Evolutionary conservation across 2,329 filamentous ascomycete genomes (phyloP), one percentile per base, ranked within the genome.

Genomic region (Dendrostoma leiphaemia): DNA sequence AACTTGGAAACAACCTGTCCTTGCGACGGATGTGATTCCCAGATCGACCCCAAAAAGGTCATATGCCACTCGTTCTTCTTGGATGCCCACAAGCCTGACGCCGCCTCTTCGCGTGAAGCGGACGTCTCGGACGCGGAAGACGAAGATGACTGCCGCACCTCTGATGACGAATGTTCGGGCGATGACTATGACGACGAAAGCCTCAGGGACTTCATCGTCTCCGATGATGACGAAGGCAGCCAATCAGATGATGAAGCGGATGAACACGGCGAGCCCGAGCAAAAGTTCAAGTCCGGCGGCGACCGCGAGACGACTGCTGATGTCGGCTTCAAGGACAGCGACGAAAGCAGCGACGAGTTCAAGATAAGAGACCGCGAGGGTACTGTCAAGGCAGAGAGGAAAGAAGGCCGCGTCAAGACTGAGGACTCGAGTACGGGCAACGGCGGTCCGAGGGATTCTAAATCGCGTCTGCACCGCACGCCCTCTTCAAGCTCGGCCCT

Each of bases 61-160:
- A 12, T 56, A 2, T 56, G 54, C 21, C 41, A 53, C 28, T 35
- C 28, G 10, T 49, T 49, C 6, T 38, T 56, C 23, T 12, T 28
- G 13, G 50, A 56, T 4, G 49, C 49, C n/a, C 29, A 51, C 21
- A 17, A 17, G 17, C 44, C 47, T 7, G 31, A 19, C 26, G 38
- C 23, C 2, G 23, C 19, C 1, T 35, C 32, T 2, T 12, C 19
- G 8, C 3, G 9, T 5, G 24, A 32, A 12, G 24, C 15, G 38
- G n/a, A 21, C 5, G 31, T 10, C 49, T 23, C n/a, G 13, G 34
- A 38, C 8, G 6, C 26, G 3, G 45, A 45, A 1, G 13, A 41
- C 5, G 9, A 3, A 8, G 12, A 35, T 10, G 19, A 37, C 12
- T 31, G 47, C 34, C 6, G 6, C 12, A 13, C 24, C 7, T 12